Evolutionary conservation across 768 basidiomycete species (phyloP).

Genomic region (Podaxis rugospora): DNA sequence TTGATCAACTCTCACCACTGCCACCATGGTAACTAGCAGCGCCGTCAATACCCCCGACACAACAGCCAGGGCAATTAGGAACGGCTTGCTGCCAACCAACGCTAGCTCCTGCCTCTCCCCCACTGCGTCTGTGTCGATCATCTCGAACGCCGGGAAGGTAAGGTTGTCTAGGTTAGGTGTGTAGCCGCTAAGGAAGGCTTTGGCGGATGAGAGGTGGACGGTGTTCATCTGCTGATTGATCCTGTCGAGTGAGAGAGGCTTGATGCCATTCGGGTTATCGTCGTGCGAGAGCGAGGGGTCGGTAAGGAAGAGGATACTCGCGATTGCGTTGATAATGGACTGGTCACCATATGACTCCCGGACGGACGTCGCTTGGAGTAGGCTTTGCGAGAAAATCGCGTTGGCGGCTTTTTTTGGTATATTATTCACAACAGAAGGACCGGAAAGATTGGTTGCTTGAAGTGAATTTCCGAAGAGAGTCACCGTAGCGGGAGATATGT

Average conservation of each 20-base stretch:
- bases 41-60: not conserved
- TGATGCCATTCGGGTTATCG: not conserved
- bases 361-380: not conserved
- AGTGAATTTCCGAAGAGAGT: not conserved
- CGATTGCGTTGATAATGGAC: not conserved
- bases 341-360: not conserved
- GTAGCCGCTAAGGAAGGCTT: constrained; percentile 3
- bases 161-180: not conserved
- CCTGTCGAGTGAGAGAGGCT: not conserved
- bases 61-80: not conserved
- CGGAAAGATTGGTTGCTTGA: not conserved
- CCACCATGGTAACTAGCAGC: not conserved
- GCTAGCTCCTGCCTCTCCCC: not conserved
- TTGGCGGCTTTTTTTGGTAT: not conserved
- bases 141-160: not conserved
- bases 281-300: not conserved
- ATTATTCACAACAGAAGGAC: not conserved
- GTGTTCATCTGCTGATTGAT: constrained; percentile 1
- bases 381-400: constrained; percentile 2
- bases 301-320: not conserved
- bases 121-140: not conserved
- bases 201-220: not conserved
- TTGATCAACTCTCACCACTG: not conserved
- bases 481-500: constrained; percentile 6
- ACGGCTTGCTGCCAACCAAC: not conserved